Evolutionary conservation across 2,329 filamentous ascomycete species (phyloP), one percentile per base, ranked within the genome.

Genomic region (Lasiodiplodia citricola): DNA sequence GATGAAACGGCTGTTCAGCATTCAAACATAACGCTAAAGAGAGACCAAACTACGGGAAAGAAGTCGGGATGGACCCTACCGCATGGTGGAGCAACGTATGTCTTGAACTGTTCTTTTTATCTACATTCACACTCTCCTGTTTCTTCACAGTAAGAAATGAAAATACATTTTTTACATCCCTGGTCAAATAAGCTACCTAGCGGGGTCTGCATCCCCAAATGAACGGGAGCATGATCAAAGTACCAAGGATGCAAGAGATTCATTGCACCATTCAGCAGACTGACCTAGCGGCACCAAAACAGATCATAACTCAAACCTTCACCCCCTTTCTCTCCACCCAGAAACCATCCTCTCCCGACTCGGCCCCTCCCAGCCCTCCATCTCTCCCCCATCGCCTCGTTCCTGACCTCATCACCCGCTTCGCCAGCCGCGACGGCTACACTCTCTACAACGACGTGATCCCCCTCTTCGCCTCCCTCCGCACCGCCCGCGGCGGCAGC

Each of bases 81-180:
- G 79, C 76, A 70, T 91, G 88, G 88, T 90, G 88, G 88, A 83
- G 81, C 6, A 86, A 86, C 74, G 87, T 88, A 78, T 71, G 82
- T 75, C 41, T 35, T 35, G 8, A 35, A 41, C 21, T 21, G 8
- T 35, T 57, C 31, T 31, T 35, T 41, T 6, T 21, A 2, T 25
- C 2, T 21, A 23, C 3, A 28, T 35, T 47, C 28, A 28, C 35
- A 18, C 52, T 56, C 52, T n/a, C 13, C 11, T 21, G 1, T 7
- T 37, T n/a, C 10, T 4, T 31, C 44, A 21, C 44, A 3, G 18
- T 21, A 4, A n/a, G 44, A 47, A 47, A 11, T 21, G 3, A 10
- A 47, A 47, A n/a, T 18, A 1, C 7, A 6, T 47, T 8, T 10
- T 47, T 11, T 2, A 1, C 44, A 3, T 8, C n/a, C 8, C 44